Conservation (phyloP, 768 basidiomycete species). For the Suillus alpinus region DNA sequence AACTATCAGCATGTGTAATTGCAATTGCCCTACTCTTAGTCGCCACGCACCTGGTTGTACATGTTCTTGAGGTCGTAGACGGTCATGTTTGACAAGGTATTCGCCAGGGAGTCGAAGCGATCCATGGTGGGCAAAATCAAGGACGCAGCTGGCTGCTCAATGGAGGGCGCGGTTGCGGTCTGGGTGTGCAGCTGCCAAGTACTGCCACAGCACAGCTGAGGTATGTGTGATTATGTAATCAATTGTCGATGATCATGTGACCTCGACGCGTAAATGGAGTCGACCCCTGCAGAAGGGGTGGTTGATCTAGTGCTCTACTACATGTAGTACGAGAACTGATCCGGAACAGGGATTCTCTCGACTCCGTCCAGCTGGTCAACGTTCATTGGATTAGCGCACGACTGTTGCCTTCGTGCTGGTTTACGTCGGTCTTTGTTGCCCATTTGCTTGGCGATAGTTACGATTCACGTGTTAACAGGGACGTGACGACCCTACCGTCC, state of each 20-base stretch:
- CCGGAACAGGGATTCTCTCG: neutral
- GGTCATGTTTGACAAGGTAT: slow-evolving; percentile 75
- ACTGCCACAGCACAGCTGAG: neutral
- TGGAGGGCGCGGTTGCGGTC: neutral
- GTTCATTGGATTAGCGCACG: neutral
- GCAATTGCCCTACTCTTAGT: slow-evolving; percentile 2
- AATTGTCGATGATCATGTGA: slow-evolving; percentile 6
- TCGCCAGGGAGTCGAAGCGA: slow-evolving; percentile 71
- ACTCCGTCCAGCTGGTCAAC: neutral
- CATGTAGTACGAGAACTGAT: neutral
- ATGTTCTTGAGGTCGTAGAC: slow-evolving; percentile 92
- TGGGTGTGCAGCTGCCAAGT: neutral
- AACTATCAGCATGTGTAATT: slow-evolving; percentile 6
- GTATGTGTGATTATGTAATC: slow-evolving; percentile 7
- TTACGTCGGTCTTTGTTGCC: neutral
- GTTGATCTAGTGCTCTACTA: slow-evolving; percentile 13
- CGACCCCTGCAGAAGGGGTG: slow-evolving; percentile 25
- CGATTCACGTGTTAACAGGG: neutral
- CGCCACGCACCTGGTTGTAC: slow-evolving; percentile 79
- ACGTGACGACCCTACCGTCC: neutral
- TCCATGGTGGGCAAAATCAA: slow-evolving; percentile 56
- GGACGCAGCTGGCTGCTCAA: neutral
- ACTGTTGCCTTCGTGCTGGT: neutral
- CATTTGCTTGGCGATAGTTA: neutral
- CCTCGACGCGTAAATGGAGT: neutral